These are phyloP conservation scores for Adenanthera pavonina DNA, from an alignment of 306 rosid genomes.

Conservation along the genomic window DNA sequence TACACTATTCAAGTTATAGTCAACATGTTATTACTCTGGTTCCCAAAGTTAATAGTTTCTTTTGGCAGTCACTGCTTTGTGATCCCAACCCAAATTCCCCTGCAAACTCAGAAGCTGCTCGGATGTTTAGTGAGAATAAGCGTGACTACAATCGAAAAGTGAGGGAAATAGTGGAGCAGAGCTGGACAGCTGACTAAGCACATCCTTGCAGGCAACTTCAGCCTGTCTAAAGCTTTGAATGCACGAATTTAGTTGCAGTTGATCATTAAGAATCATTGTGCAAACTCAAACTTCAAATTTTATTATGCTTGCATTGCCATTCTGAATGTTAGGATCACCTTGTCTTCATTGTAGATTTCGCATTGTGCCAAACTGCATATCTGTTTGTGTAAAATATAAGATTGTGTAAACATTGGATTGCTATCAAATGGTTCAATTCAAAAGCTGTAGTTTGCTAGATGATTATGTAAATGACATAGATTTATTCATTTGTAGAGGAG, in stretches of 20 bases:
- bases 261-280: constrained; percentile 44
- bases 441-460: constrained; percentile 38
- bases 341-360: constrained; percentile 39
- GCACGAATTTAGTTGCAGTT: constrained; percentile 25
- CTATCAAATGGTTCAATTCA: constrained; percentile 38
- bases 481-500: not conserved
- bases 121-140: constrained; percentile 91
- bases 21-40: constrained; percentile 13
- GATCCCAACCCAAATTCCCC: constrained; percentile 99
- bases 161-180: constrained; percentile 90
- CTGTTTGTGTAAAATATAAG: constrained; percentile 19
- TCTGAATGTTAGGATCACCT: constrained; percentile 39
- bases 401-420: constrained; percentile 35
- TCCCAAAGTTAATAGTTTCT: constrained; percentile 22
- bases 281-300: constrained; percentile 50
- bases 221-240: not conserved
- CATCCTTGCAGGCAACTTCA: too few species aligned
- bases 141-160: constrained; percentile 92
- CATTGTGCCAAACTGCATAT: constrained; percentile 37
- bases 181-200: constrained; percentile 88
- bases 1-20: not conserved
- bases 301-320: constrained; percentile 39
- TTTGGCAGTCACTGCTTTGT: constrained; percentile 82
- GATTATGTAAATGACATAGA: constrained; percentile 3
- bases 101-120: constrained; percentile 95